Evolutionary conservation across 805 yeast genomes (phyloP).

Genomic region (Hanseniaspora taiwanica): DNA sequence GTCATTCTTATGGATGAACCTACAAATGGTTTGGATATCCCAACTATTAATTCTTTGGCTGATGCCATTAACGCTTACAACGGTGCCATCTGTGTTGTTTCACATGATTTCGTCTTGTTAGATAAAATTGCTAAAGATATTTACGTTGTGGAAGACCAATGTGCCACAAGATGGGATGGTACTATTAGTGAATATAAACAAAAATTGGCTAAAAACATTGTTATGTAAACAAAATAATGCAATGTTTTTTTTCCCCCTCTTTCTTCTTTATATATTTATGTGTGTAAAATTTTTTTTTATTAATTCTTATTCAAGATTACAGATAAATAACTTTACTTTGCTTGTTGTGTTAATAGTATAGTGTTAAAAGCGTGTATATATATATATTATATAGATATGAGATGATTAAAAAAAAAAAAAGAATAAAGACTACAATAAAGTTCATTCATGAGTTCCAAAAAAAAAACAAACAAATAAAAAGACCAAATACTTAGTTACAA

Average conservation of each 20-base stretch:
- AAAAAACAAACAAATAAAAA: no score
- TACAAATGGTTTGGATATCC: constrained; percentile 97
- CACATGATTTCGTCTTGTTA: constrained; percentile 96
- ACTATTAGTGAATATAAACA: constrained; percentile 82
- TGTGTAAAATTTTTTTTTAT: neutral
- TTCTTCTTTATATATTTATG: neutral
- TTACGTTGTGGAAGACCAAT: constrained; percentile 88
- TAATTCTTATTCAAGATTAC: no score
- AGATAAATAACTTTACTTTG: no score
- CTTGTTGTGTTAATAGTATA: no score
- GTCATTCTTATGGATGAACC: constrained; percentile 95
- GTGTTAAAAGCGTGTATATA: no score
- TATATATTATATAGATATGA: no score
- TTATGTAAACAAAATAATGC: constrained; percentile 30
- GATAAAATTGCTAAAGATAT: constrained; percentile 97
- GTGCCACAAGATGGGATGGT: constrained; percentile 95
- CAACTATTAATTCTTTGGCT: constrained; percentile 95
- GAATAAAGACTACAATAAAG: no score
- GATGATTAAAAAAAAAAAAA: no score
- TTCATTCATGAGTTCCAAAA: no score
- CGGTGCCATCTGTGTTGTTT: constrained; percentile 97
- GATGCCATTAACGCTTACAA: constrained; percentile 88
- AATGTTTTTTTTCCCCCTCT: neutral
- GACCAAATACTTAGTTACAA: no score
- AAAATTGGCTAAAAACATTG: constrained; percentile 84